phyloP scores from a whole-genome alignment of 352 stramenopile genomes.

The Phytopythium helicoides region DNA sequence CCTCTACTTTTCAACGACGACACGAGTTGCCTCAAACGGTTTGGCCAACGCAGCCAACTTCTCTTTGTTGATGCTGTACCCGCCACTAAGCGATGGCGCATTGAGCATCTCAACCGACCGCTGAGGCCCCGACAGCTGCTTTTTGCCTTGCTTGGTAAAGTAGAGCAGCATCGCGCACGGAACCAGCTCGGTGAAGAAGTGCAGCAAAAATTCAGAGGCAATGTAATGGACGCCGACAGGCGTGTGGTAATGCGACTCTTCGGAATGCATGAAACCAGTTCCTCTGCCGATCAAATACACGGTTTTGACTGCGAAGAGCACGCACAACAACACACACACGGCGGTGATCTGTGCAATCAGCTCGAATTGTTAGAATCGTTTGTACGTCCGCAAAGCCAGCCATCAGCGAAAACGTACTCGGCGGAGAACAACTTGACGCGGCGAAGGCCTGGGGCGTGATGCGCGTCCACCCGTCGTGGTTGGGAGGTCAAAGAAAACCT shows the following conservation, averaged over 20 bases:
- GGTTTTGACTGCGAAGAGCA: conserved; percentile 63
- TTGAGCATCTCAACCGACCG: conserved; percentile 19
- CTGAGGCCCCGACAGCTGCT: conserved; percentile 13
- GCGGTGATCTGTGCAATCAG: conserved; percentile 53
- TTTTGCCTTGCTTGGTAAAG: conserved; percentile 53
- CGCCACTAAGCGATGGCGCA: conserved; percentile 27
- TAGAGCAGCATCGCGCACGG: conserved; percentile 62
- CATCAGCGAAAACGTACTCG: conserved; percentile 56
- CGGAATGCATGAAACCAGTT: conserved; percentile 52
- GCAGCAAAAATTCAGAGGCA: conserved; percentile 66
- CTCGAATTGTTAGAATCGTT: background rate
- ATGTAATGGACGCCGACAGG: conserved; percentile 68
- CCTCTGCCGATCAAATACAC: conserved; percentile 76
- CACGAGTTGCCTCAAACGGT: background rate
- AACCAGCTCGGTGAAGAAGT: conserved; percentile 75
- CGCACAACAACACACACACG: conserved; percentile 68
- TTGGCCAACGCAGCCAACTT: conserved; percentile 5
- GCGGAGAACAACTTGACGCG: conserved; percentile 61
- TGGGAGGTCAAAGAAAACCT: conserved; percentile 83
- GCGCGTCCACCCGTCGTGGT: conserved; percentile 14
- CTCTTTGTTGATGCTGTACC: conserved; percentile 8
- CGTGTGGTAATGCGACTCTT: conserved; percentile 57
- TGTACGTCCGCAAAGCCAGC: too few species aligned
- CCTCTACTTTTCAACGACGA: background rate
- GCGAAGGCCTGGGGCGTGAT: conserved; percentile 23